Base-by-base conservation (phyloP, 352 stramenopile genomes). In the Phytophthora agathidicida region DNA sequence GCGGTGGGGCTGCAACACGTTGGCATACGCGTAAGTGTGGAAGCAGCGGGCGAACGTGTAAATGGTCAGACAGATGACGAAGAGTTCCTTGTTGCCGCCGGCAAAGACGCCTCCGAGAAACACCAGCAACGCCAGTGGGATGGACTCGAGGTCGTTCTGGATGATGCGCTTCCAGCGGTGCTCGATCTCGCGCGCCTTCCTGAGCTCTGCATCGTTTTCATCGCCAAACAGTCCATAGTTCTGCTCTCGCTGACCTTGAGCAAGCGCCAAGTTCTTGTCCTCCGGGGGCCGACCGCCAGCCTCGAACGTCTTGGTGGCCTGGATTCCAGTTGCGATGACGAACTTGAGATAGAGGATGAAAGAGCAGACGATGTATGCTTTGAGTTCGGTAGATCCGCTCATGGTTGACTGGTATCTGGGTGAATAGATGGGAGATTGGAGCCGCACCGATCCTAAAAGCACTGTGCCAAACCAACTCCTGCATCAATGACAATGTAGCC, bases 11-110 rank as follows among this genome's bases (percentile, higher is more conserved):
- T 85, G 74, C 24, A 85, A 20, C n/a, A 54, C 53, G 16, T 85
- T 75, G 41, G 77, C 74, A 55, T 85, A 87, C 36, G 69, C 74
- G 51, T 70, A 71, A 33, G 72, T 80, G 58, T 86, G 75, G 23
- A 73, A 61, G 46, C 67, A 70, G 59, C 77, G 77, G 10, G 52
- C 62, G 2, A 67, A 9, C 0, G 75, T 88, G 67, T 80, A 86
- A 24, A 73, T 37, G 1, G 54, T 52, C 14, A 79, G 27, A 4
- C 36, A 50, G 3, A 59, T 20, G 5, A 62, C 43, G 41, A 52
- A 77, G 0, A 77, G 45, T 28, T 63, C 58, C 32, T 68, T 60
- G 59, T 78, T 81, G 42, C 63, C 65, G 10, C 53, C 52, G 3
- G 65, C 57, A 10, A 75, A 60, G 4, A 75, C 51, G 2, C 59